Conservation (phyloP, 2,329 filamentous ascomycete species). For the Sphaerulina populicola region DNA sequence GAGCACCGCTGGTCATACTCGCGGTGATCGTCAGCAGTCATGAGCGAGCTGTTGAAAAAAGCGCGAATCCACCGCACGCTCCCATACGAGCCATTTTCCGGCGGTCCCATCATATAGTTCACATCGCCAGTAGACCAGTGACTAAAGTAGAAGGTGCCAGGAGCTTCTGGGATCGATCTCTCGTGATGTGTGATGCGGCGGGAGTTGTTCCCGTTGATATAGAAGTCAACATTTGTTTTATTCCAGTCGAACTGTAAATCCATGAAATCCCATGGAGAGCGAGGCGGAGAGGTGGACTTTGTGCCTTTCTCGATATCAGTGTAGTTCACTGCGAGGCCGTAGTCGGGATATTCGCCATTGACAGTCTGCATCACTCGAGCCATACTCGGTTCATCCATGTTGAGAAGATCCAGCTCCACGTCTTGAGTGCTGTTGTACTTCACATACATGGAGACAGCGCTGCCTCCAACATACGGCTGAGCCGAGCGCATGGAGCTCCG, state of each 20-base stretch:
- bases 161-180: constrained; percentile 35
- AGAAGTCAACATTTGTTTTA: constrained; percentile 37
- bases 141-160: constrained; percentile 39
- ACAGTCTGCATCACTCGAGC: constrained; percentile 21
- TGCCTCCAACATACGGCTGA: constrained; percentile 32
- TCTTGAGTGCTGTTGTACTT: constrained; percentile 40
- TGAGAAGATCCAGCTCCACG: constrained; percentile 41
- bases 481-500: constrained; percentile 39
- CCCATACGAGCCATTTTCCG: constrained; percentile 34
- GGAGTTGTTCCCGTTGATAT: constrained; percentile 30
- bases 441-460: constrained; percentile 41
- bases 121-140: constrained; percentile 44
- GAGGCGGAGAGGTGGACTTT: constrained; percentile 30
- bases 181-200: constrained; percentile 28
- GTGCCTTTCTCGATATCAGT: constrained; percentile 26
- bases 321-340: constrained; percentile 36
- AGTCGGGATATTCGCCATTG: constrained; percentile 19
- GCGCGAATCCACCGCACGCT: constrained; percentile 42
- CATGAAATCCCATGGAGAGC: constrained; percentile 39
- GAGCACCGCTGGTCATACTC: constrained; percentile 14
- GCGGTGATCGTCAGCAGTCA: constrained; percentile 25
- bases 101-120: constrained; percentile 41
- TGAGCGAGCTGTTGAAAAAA: constrained; percentile 45
- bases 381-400: constrained; percentile 31
- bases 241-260: constrained; percentile 45